Base-by-base conservation (phyloP, 768 basidiomycete genomes). In the Kwoniella bestiolae region DNA sequence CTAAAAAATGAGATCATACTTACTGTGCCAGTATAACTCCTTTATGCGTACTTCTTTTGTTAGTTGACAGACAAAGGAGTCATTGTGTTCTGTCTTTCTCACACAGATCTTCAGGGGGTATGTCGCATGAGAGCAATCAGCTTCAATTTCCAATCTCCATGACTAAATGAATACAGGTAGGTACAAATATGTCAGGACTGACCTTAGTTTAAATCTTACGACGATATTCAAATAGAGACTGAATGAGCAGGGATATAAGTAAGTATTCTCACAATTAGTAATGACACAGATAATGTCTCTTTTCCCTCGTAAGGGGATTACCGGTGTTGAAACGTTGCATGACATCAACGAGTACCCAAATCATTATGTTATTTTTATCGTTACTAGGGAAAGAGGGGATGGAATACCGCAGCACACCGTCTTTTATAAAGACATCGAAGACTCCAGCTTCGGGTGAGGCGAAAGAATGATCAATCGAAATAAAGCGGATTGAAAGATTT, bases 401-500 rank as follows among this genome's bases (percentile, higher is more conserved):
- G 32, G 46, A 38, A 56, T 56, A 29, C 50, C 74, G 74, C 74
- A 75, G 74, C 74, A 73, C 71, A 73, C 74, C 74, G 74, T 75
- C 74, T 71, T 70, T 67, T 60, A 57, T 60, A 66, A 70, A 73
- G 74, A 75, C 74, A 75, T 68, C 74, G 60, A 63, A 72, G 68
- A 60, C 63, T 55, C 35, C 64, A 69, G 65, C 67, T 71, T 68
- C 63, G 74, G 72, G 74, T 71, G 71, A 60, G 74, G 71, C 74
- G 70, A 64, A 56, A 49, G 50, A 51, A 61, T 46, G n/a, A 5
- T 44, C 32, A 38, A 58, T 12, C 23, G 41, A 18, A 53, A 46
- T 25, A 38, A 31, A 31, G 52, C 21, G 45, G 38, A 34, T 29
- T 23, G 23, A 2, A 45, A 56, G 60, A 45, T 34, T 23, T 26